Evolutionary conservation across 2,329 filamentous ascomycete species (phyloP).

Genomic region (Neonectria coccinea): DNA sequence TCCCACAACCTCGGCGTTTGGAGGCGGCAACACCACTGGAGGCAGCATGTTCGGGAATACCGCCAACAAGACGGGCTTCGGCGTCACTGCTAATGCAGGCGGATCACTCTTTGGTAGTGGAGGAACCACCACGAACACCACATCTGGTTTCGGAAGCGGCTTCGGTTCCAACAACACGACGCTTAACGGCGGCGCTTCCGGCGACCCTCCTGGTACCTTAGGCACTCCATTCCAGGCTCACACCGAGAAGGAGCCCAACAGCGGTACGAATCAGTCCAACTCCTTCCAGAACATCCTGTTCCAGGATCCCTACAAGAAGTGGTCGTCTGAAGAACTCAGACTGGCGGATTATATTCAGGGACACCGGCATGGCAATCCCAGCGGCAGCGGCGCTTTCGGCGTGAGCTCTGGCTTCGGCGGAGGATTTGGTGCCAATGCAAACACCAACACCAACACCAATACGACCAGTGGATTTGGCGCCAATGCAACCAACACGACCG

Average conservation of each 20-base stretch:
- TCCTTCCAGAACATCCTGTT: conserved; percentile 85
- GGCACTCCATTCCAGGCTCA: conserved; percentile 75
- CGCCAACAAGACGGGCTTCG: conserved; percentile 64
- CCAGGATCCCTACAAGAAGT: conserved; percentile 85
- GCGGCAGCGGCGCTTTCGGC: conserved; percentile 88
- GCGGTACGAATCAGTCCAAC: conserved; percentile 59
- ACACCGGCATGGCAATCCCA: conserved; percentile 83
- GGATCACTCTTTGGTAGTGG: conserved; percentile 59
- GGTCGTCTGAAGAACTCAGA: conserved; percentile 86
- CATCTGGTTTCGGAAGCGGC: conserved; percentile 51
- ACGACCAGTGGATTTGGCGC: conserved; percentile 60
- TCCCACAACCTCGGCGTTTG: conserved; percentile 55
- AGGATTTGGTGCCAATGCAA: conserved; percentile 58
- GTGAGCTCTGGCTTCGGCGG: conserved; percentile 65
- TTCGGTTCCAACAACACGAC: conserved; percentile 64
- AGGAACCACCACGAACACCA: conserved; percentile 39
- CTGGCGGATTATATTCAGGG: conserved; percentile 91
- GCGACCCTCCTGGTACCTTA: conserved; percentile 76
- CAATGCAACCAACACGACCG: conserved; percentile 50
- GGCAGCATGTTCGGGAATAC: conserved; percentile 65
- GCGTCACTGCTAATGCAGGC: conserved; percentile 54
- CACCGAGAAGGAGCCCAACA: conserved; percentile 78
- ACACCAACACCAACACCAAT: conserved; percentile 43
- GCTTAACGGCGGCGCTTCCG: conserved; percentile 60
- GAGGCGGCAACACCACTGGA: conserved; percentile 51